Evolutionary conservation across 306 rosid species (phyloP).

Genomic region (Abrus precatorius): DNA sequence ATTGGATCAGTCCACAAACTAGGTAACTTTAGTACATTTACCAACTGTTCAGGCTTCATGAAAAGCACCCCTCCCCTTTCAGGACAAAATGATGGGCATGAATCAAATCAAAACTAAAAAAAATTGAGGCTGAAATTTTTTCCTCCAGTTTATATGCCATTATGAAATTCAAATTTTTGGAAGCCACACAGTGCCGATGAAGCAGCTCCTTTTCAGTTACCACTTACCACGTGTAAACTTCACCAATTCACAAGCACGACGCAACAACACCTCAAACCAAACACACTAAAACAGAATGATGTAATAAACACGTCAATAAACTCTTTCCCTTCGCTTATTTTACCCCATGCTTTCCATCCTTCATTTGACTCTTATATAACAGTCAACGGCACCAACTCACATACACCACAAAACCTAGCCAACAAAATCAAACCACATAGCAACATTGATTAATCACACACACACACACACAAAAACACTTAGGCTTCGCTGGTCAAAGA

Average conservation of each 20-base stretch:
- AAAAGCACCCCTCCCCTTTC: slow-evolving; percentile 21
- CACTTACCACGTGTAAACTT: not conserved
- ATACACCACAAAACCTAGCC: not conserved
- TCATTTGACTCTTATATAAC: not conserved
- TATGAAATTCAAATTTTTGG: not conserved
- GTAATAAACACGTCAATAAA: not conserved
- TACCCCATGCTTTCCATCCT: not conserved
- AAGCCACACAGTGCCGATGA: not conserved
- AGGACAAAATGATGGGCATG: not conserved
- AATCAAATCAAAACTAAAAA: not conserved
- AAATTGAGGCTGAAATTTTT: not conserved
- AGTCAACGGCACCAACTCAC: slow-evolving; percentile 5
- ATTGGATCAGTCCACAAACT: not conserved
- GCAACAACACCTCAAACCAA: slow-evolving; percentile 7
- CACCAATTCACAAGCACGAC: slow-evolving; percentile 3
- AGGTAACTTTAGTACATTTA: not conserved
- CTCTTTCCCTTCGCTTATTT: slow-evolving; percentile 16
- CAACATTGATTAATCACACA: slow-evolving; percentile 7
- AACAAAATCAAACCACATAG: slow-evolving; percentile 11
- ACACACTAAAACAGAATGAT: slow-evolving; percentile 1
- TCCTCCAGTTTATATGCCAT: not conserved
- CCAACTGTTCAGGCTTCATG: not conserved
- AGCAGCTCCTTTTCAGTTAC: not conserved
- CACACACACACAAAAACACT: not conserved
- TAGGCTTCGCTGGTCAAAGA: not conserved